Base-by-base conservation (phyloP, 805 yeast genomes). In the Candida nitratophila region DNA sequence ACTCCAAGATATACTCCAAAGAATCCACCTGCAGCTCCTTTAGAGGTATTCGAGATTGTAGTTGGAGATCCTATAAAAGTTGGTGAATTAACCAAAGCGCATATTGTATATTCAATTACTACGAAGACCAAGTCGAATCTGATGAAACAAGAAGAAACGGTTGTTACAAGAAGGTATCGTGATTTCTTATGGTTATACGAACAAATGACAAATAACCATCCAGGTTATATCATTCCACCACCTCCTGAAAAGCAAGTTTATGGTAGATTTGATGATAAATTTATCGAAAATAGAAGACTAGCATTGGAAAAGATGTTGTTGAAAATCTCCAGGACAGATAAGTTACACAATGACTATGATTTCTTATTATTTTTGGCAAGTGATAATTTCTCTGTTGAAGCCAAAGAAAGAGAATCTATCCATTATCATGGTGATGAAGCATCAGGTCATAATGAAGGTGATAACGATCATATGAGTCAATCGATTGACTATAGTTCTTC, bases 111-210 rank as follows among this genome's bases (percentile, higher is more conserved):
- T 62, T 76, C 84, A 2, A 86, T 93, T 20, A 75, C 74, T 30
- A 79, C 95, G 15, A 73, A 64, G 41, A 74, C 86, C 9, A 68
- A 71, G 41, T 73, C 76, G 12, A 61, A 64, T 1, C 52, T 66
- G 4, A 48, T 68, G 14, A 51, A 48, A 45, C 55, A 43, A 33
- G 57, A 65, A 10, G 79, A 74, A 40, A 65, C 72, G 0, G 65
- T 71, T 11, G 97, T 90, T 0, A 76, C 87, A 5, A 73, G 99
- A 59, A 74, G 99, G 51, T 93, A 91, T 63, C 78, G 82, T 43
- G 99, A 93, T 62, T 91, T 93, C 64, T 69, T 96, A 48, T 91
- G 98, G 98, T 70, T 93, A 12, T 91, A 89, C 61, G 87, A 86
- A 51, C 96, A 90, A 53, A 68, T 93, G 22, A 86, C 85, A 56